Evolutionary conservation across 306 rosid genomes (phyloP), one percentile per base, ranked within the genome.

Genomic region (Crotalaria pallida): DNA sequence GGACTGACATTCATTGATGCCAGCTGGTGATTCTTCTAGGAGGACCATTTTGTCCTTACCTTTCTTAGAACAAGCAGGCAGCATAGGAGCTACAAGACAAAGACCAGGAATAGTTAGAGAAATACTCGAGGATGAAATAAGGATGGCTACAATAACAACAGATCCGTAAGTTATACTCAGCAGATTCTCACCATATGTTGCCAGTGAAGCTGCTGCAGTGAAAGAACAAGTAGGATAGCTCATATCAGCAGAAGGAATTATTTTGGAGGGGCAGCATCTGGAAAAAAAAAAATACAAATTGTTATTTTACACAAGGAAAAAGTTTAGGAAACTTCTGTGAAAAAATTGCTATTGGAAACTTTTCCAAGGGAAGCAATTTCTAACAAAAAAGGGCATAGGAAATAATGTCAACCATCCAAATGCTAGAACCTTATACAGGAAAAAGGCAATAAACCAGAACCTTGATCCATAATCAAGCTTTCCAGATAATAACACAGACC

Each of bases 221-320:
- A 49, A 36, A 2, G 23, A 1, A 16, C 73, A 58, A 10, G 10
- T n/a, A n/a, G n/a, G n/a, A n/a, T n/a, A n/a, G n/a, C n/a, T n/a
- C n/a, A n/a, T n/a, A n/a, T n/a, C n/a, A 67, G 48, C 43, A 58
- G 71, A 50, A 19, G 27, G 34, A 13, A 21, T 71, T 65, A 16
- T 29, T 6, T 17, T 10, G 5, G 62, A 53, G 51, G 58, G 26
- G 10, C 18, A 48, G 77, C 74, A 77, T 59, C 85, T 82, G 82
- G 82, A 22, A 50, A 75, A 68, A 38, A 43, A 63, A 68, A 36
- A 22, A 23, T 44, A 43, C 19, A 66, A 18, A 10, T 15, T 48
- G 49, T 22, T n/a, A n/a, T 33, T 18, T 29, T 10, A 41, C 7
- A 27, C 3, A 21, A 11, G 45, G 31, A 31, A 57, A 26, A 4